phyloP scores from a whole-genome alignment of 495 filamentous ascomycete genomes.

The Cercophora samala region DNA sequence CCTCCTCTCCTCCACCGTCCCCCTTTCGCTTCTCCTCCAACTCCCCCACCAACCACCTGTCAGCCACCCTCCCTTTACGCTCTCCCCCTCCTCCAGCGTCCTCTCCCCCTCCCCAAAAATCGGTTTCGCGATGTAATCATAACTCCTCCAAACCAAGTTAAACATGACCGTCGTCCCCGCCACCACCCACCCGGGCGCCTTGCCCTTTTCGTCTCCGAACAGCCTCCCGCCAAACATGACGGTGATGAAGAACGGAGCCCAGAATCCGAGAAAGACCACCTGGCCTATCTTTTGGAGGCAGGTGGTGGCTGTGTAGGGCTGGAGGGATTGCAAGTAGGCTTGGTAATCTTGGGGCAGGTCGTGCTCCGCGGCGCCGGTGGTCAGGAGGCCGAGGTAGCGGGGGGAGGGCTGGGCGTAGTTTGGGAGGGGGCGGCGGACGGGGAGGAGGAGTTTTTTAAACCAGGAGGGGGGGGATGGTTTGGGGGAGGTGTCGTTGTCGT shows the following conservation, averaged over 20 bases:
- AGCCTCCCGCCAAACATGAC: conserved; percentile 27
- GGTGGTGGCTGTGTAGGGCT: conserved; percentile 66
- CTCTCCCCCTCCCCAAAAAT: conserved; percentile 89
- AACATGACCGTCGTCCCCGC: conserved; percentile 47
- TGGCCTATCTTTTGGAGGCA: conserved; percentile 62
- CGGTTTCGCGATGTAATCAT: conserved; percentile 64
- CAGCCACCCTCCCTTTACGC: neutral
- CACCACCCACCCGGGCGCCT: conserved; percentile 64
- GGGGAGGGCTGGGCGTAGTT: conserved; percentile 75
- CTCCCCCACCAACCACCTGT: conserved; percentile 4
- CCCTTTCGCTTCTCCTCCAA: conserved; percentile 11
- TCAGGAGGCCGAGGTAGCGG: conserved; percentile 76
- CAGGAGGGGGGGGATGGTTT: conserved; percentile 25
- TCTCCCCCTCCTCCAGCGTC: conserved; percentile 47
- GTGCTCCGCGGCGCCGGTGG: conserved; percentile 72
- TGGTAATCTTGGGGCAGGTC: conserved; percentile 71
- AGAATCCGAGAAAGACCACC: conserved; percentile 56
- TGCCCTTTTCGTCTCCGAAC: conserved; percentile 62
- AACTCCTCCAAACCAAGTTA: conserved; percentile 62
- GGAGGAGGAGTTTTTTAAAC: conserved; percentile 35
- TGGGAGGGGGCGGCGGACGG: conserved; percentile 55
- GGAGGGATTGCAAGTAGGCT: conserved; percentile 61
- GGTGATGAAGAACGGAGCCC: conserved; percentile 57
- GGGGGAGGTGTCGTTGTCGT: conserved; percentile 17
- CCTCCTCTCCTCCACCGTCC: conserved; percentile 28